Evolutionary conservation across 140 eudicot genomes (phyloP).

Genomic region (Anethum foeniculum): DNA sequence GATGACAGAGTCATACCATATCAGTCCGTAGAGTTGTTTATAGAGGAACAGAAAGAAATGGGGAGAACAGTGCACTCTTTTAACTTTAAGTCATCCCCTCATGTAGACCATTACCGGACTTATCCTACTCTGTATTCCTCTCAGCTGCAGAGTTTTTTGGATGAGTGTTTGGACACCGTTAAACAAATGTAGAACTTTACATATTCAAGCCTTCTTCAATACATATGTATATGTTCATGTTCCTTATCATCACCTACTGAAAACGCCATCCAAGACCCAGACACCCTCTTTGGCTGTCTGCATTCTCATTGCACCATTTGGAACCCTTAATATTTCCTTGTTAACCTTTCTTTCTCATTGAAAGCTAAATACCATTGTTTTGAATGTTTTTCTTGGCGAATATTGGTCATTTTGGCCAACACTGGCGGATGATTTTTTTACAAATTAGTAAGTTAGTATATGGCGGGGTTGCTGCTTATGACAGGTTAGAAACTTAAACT

Average conservation of each 20-base stretch:
- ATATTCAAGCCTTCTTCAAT: neutral
- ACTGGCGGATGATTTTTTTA: neutral
- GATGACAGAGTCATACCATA: slow-evolving; percentile 74
- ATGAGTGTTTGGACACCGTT: slow-evolving; percentile 33
- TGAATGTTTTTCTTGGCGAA: neutral
- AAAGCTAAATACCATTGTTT: neutral
- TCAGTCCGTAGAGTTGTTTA: slow-evolving; percentile 51
- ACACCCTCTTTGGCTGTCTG: neutral
- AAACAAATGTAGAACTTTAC: slow-evolving; percentile 10
- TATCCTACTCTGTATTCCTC: slow-evolving; percentile 50
- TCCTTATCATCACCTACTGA: neutral
- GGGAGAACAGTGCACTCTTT: slow-evolving; percentile 50
- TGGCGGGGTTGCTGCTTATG: neutral
- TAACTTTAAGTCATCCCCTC: slow-evolving; percentile 70
- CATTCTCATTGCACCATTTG: neutral
- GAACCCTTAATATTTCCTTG: neutral
- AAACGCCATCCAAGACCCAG: neutral
- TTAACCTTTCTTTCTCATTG: neutral
- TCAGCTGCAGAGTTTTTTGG: slow-evolving; percentile 43
- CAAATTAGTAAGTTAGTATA: neutral
- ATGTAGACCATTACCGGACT: slow-evolving; percentile 79
- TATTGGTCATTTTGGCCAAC: neutral
- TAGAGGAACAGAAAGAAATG: slow-evolving; percentile 37
- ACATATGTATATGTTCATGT: neutral
- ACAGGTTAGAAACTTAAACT: neutral